Conservation (phyloP, 2,329 filamentous ascomycete species). For the Fusarium pininemorale region DNA sequence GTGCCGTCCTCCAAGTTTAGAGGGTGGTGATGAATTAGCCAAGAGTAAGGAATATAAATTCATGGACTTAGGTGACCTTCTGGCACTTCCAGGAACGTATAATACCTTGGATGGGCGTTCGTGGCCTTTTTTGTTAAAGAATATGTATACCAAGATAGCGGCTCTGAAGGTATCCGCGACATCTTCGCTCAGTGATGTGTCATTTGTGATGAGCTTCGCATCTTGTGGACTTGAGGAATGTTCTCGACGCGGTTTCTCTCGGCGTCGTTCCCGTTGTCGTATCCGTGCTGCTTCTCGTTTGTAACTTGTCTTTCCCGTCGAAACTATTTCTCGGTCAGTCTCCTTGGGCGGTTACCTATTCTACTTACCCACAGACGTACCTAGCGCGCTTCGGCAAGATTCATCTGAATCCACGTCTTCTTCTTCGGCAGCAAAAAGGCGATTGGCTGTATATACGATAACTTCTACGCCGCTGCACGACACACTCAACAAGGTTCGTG, state of each 20-base stretch:
- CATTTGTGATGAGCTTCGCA: neutral
- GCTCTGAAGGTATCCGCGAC: neutral
- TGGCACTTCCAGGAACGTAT: rapidly evolving
- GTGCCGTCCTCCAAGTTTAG: rapidly evolving
- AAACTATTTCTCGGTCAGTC: neutral
- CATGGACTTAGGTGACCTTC: rapidly evolving
- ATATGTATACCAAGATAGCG: rapidly evolving
- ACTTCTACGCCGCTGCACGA: neutral
- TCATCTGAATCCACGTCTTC: too few species aligned
- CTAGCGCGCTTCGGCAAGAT: too few species aligned
- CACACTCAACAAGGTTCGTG: rapidly evolving
- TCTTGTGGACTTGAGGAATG: neutral
- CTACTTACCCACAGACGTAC: too few species aligned
- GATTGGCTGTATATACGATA: too few species aligned
- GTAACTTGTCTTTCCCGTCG: neutral
- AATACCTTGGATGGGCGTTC: neutral
- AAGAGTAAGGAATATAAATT: neutral
- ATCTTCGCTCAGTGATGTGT: neutral
- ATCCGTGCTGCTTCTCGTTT: neutral
- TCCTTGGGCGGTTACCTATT: too few species aligned
- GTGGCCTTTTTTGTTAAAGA: neutral
- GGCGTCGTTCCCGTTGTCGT: neutral
- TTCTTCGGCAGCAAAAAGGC: too few species aligned
- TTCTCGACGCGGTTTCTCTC: neutral
- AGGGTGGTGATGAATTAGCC: rapidly evolving